Base-by-base conservation (phyloP, 306 rosid species). In the Abrus pulchellus region DNA sequence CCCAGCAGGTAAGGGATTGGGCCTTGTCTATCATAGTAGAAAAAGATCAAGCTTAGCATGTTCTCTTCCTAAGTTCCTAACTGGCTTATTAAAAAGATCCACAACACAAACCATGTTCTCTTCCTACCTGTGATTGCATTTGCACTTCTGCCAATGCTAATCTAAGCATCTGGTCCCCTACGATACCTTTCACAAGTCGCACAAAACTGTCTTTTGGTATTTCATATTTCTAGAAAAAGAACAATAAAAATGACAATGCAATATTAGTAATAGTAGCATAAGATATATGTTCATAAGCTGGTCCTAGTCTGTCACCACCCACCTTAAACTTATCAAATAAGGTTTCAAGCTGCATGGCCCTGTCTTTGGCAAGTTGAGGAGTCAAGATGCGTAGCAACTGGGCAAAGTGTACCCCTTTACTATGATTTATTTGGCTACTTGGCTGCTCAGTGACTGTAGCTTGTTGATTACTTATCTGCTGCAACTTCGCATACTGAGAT, bases 391-490 rank as follows among this genome's bases (percentile, higher is more conserved):
- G 98, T 34, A 92, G 81, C 85, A 94, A 82, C 54, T 85, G 57
- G 45, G 89, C 90, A 90, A 94, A 94, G 57, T 94, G 93, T 20
- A 94, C 94, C 50, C 88, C 94, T 74, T 87, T 90, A 72, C 80
- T 59, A 48, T 84, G 89, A 77, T 72, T 85, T 7, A 40, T 65
- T 50, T 84, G 89, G 85, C 62, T 86, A 83, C 87, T 84, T 67
- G 91, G 85, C 83, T 85, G 92, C 81, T 86, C 95, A 2, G 81
- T 34, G 76, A 83, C 81, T 69, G 90, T 84, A 50, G 92, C 90
- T 85, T 92, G 97, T 84, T 94, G 98, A 88, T 90, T 90, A 79
- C 97, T 94, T 83, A 92, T 92, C 89, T 90, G 90, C 83, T 92
- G 97, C 83, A 94, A 83, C 80, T 94, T 94, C 33, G 84, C 77